Conservation (phyloP, 2,329 filamentous ascomycete genomes). For the Trichothecium sympodiale region DNA sequence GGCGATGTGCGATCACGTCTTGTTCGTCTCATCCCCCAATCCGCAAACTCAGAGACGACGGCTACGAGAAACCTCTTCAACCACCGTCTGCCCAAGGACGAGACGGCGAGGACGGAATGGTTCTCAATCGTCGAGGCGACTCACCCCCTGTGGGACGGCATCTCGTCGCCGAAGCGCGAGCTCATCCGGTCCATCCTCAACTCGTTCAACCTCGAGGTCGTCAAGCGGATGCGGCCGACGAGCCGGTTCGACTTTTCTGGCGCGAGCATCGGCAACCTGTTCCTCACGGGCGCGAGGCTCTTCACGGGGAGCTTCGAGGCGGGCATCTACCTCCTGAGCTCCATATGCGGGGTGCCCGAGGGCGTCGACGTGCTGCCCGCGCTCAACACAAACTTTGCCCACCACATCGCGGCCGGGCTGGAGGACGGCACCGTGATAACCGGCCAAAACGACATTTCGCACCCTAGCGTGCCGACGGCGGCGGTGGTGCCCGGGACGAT, state of each 20-base stretch:
- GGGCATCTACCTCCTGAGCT: slow-evolving; percentile 79
- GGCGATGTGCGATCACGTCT: slow-evolving; percentile 47
- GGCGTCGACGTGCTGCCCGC: slow-evolving; percentile 73
- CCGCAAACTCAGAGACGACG: slow-evolving; percentile 50
- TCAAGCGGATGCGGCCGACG: slow-evolving; percentile 62
- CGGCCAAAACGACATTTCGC: slow-evolving; percentile 87
- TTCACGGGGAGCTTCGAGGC: slow-evolving; percentile 91
- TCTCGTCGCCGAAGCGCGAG: slow-evolving; percentile 63
- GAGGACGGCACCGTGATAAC: slow-evolving; percentile 68
- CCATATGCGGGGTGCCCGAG: slow-evolving; percentile 73
- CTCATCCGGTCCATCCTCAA: slow-evolving; percentile 70
- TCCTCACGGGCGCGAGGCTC: slow-evolving; percentile 73
- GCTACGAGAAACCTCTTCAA: slow-evolving; percentile 83
- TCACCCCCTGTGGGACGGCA: slow-evolving; percentile 61
- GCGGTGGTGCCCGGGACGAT: slow-evolving; percentile 18
- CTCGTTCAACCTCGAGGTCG: slow-evolving; percentile 64
- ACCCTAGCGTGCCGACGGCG: slow-evolving; percentile 58
- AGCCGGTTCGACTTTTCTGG: slow-evolving; percentile 69
- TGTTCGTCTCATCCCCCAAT: slow-evolving; percentile 73
- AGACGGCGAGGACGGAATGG: slow-evolving; percentile 69
- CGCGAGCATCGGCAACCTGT: slow-evolving; percentile 69
- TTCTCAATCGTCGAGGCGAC: slow-evolving; percentile 77
- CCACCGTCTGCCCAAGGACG: slow-evolving; percentile 57
- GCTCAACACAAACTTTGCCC: slow-evolving; percentile 89
- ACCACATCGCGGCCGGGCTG: slow-evolving; percentile 83